Evolutionary conservation across 352 stramenopile genomes (phyloP), one percentile per base, ranked within the genome.

Genomic region (Globisporangium middletonii): DNA sequence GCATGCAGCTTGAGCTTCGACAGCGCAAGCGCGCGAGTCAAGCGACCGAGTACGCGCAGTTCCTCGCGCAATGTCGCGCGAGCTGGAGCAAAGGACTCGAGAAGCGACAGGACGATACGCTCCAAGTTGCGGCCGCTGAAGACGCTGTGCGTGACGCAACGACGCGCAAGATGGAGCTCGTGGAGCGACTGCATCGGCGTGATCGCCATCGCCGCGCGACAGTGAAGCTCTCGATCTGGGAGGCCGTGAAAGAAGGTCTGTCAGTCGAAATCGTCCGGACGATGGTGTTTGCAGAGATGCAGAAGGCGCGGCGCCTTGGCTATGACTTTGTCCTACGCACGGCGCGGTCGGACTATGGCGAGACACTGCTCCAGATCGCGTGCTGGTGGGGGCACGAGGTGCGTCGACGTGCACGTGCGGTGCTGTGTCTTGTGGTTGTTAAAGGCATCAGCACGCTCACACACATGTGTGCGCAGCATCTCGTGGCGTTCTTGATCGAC

Each of bases 371-470:
- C 9, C 76, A 88, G 45, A 83, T 88, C 23, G 78, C 80, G 15
- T 90, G 80, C 27, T 90, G 80, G 80, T 85, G 65, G 67, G 80
- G 77, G 0, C 78, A 88, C 41, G 69, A 66, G 59, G 76, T 86
- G 47, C 9, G 49, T 19, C 35, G 23, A 4, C 0, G 26, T 4
- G 57, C 26, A 62, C 45, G 30, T 13, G 6, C 41, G 45, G 27
- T 3, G 11, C 13, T 2, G 45, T 38, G 35, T 52, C 19, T 23
- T 2, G 37, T 7, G 41, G 57, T n/a, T 9, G 15, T 4, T 28
- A 15, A 1, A 13, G 35, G 56, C 23, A 26, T 54, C 13, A 59
- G 8, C 43, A 50, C 8, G 16, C 6, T 57, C 37, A 13, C 37
- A 38, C 4, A 9, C 12, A 9, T 38, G 33, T 38, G 5, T 38